Percentiles rank a stretch among this genome's conserved stretches.
phyloP scores from a whole-genome alignment of 2,329 filamentous ascomycete species.

The Colletotrichum costaricense region DNA sequence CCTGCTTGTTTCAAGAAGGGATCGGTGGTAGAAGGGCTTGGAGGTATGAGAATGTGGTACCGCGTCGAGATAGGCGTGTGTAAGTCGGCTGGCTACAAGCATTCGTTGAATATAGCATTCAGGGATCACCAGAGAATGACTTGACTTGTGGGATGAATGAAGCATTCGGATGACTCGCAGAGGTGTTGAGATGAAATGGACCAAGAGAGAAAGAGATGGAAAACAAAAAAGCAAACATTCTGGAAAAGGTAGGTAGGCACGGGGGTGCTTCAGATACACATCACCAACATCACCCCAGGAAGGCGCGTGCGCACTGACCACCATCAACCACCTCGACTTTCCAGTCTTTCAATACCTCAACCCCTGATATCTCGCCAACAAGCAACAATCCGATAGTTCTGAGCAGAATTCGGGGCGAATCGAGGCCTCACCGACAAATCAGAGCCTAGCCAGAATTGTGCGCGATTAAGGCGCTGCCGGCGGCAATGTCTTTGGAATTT shows the following conservation, averaged over 20 bases:
- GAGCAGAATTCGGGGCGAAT: background rate
- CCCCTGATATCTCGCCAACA: background rate
- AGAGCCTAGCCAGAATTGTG: background rate
- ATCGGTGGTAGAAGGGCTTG: too few species aligned
- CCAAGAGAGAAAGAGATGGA: background rate
- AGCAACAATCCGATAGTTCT: background rate
- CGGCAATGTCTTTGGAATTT: background rate
- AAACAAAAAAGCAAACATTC: background rate
- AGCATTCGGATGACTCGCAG: background rate
- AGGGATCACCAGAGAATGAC: background rate
- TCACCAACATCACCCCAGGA: background rate
- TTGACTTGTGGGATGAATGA: background rate
- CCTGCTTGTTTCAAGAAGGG: background rate
- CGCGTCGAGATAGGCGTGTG: background rate
- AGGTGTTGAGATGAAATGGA: background rate
- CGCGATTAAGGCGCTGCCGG: background rate
- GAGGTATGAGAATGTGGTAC: background rate
- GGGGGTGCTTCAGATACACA: background rate
- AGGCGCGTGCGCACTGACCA: background rate
- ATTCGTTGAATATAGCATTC: too few species aligned
- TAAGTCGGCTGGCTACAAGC: background rate
- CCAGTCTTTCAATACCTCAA: background rate
- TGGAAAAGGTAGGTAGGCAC: background rate
- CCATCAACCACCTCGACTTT: background rate
- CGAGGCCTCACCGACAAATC: background rate